Base-by-base conservation (phyloP, 371 early-diverging fungal genomes). In the Zychaea mexicana region DNA sequence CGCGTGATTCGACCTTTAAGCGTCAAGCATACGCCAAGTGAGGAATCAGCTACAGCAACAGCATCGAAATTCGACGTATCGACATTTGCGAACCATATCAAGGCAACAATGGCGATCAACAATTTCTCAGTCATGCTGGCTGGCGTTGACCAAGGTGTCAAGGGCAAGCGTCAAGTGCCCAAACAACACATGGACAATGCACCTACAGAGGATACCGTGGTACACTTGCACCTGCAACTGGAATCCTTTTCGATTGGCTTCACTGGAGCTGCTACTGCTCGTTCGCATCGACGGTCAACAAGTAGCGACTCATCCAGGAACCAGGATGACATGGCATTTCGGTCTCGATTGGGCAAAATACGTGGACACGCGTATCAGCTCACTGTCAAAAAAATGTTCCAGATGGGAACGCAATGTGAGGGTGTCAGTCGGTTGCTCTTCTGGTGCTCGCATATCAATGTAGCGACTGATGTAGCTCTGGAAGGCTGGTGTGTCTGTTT, bases 121-220 rank as follows among this genome's bases (percentile, higher is more conserved):
- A 22, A 59, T 13, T 30, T 59, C 10, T 54, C 59, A 0, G 12
- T 60, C 22, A 33, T 52, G 2, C 8, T 78, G 2, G 65, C 64
- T 13, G 76, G 76, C 2, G 19, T 72, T 0, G 82, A 82, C 53
- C 52, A 58, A 26, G 76, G 79, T 9, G 28, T 71, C 17, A 74
- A 68, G 36, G 76, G 75, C 0, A 64, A 64, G 19, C 62, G 73
- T 19, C 9, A 39, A 8, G 59, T 71, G 1, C 78, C 77, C 0
- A 54, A 42, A 1, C 76, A 77, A 17, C 71, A 69, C 32, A 52
- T 79, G 22, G 78, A 82, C 57, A 82, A 77, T 63, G 70, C 79
- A 9, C 82, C 82, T 0, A 57, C 42, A 10, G 33, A 69, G 8
- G 79, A 82, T 58, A 55, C 73, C 7, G 12, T 28, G 0, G 30